phyloP scores from a whole-genome alignment of 139 green algal species.

The Volvox africanus region DNA sequence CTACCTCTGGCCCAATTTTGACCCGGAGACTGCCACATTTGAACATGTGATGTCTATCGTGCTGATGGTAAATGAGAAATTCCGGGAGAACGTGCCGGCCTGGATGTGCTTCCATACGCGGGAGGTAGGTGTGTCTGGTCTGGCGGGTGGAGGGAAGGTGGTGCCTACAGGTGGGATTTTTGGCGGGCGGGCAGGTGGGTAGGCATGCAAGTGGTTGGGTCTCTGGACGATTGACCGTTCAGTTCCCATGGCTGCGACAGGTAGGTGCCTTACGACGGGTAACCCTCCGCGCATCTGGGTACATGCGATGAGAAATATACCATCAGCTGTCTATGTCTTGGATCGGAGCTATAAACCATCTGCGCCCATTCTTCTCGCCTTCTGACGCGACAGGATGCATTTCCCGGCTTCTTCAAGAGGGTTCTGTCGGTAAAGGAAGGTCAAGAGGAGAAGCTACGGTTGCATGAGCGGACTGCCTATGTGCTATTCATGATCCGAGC shows the following conservation, averaged over 20 bases:
- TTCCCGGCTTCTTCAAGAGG: slow-evolving; percentile 82
- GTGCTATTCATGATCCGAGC: slow-evolving; percentile 90
- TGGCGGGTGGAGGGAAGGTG: neutral
- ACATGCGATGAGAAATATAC: too few relatives aligned
- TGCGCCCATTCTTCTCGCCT: too few relatives aligned
- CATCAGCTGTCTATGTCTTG: too few relatives aligned
- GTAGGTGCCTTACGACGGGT: too few relatives aligned
- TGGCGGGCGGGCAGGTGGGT: neutral
- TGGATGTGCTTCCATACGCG: slow-evolving; percentile 84
- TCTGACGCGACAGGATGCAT: slow-evolving; percentile 64
- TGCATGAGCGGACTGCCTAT: slow-evolving; percentile 85
- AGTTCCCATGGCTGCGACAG: too few relatives aligned
- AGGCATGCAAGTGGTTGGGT: neutral
- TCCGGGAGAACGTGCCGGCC: slow-evolving; percentile 84
- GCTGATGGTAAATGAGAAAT: slow-evolving; percentile 97
- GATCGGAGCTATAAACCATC: too few relatives aligned
- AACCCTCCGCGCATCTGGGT: too few relatives aligned
- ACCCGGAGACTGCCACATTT: slow-evolving; percentile 61
- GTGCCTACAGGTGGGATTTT: neutral
- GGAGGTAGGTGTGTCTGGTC: slow-evolving; percentile 53
- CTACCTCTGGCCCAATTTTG: slow-evolving; percentile 94
- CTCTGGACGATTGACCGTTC: neutral
- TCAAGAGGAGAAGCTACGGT: slow-evolving; percentile 42
- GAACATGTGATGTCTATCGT: slow-evolving; percentile 92
- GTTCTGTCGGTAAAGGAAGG: slow-evolving; percentile 76